Base-by-base conservation (phyloP, 106 monocot genomes). In the Allium fistulosum region DNA sequence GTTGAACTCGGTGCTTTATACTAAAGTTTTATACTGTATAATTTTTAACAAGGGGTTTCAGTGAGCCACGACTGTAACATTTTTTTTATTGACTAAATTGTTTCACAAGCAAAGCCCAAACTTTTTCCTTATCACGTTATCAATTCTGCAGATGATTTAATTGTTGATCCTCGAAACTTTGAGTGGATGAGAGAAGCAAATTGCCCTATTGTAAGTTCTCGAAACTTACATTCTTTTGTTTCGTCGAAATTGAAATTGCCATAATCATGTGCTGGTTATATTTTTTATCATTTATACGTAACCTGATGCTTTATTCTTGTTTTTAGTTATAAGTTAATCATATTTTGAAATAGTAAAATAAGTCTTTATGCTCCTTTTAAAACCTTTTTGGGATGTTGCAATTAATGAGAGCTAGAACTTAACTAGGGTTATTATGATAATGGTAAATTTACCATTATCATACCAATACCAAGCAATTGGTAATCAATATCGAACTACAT, bases 141-240 rank as follows among this genome's bases (percentile, higher is more conserved):
- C 69, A 12, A 51, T 48, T 71, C 17, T 82, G 46, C 67, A 97
- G 96, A 92, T 84, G 96, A 97, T 92, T 79, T 97, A 53, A 79
- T 97, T 71, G 88, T 97, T 73, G 96, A 97, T 78, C 96, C 96
- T 65, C 86, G 96, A 10, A 97, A 97, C 69, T 81, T 97, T 26
- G 96, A 87, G 68, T 97, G 96, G 96, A 69, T 97, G 74, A 86
- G 96, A 27, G 92, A 97, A 78, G 88, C 86, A 76, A 92, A 88
- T 70, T 92, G 96, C 69, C 96, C 96, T 26, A 75, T 96, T 64
- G 96, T 96, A 86, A 88, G 88, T 68, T 65, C 16, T 49, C 16
- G 17, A 22, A 11, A 15, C 7, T 46, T 27, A 17, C 18, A 9
- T 49, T 48, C 17, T 65, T 65, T 65, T 1, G 9, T 65, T 7